Evolutionary conservation across 2,329 filamentous ascomycete genomes (phyloP).

Genomic region (Metarhizium anisopliae): DNA sequence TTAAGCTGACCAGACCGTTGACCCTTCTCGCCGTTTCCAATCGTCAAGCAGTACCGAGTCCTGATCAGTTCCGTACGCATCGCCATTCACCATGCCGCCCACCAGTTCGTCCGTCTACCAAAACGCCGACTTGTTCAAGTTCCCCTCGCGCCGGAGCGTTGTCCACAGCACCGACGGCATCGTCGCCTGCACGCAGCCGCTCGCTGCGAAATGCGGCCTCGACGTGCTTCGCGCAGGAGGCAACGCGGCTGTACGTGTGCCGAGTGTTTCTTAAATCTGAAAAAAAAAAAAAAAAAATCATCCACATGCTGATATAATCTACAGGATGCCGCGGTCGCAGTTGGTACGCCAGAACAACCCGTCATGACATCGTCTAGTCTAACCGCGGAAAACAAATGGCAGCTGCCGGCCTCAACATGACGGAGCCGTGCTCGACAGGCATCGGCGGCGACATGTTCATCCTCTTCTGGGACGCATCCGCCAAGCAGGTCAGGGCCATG

Average conservation of each 20-base stretch:
- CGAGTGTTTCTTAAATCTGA: too few relatives aligned
- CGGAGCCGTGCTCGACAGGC: conserved; percentile 85
- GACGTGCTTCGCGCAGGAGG: conserved; percentile 78
- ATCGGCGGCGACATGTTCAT: conserved; percentile 98
- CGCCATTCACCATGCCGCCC: conserved; percentile 32
- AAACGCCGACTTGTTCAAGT: conserved; percentile 48
- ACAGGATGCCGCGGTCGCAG: conserved; percentile 91
- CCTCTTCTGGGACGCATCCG: conserved; percentile 79
- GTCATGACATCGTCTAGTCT: too few relatives aligned
- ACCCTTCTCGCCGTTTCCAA: too few relatives aligned
- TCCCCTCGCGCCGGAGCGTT: conserved; percentile 76
- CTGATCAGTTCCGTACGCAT: too few relatives aligned
- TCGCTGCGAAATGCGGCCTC: conserved; percentile 82
- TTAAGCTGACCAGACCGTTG: too few relatives aligned
- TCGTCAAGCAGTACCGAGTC: too few relatives aligned
- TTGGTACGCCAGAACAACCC: conserved; percentile 41
- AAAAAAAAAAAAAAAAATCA: too few relatives aligned
- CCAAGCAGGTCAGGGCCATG: conserved; percentile 71
- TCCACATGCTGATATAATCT: conserved; percentile 1
- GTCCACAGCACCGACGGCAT: conserved; percentile 92
- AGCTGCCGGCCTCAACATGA: conserved; percentile 89
- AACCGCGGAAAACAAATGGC: not conserved
- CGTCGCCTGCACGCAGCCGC: conserved; percentile 79
- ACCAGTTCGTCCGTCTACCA: conserved; percentile 37
- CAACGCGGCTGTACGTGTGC: conserved; percentile 72